Percentiles rank a stretch among this genome's conserved stretches.
Evolutionary conservation across 2,329 filamentous ascomycete species (phyloP).

Genomic region (Rhinocladiella mackenziei): DNA sequence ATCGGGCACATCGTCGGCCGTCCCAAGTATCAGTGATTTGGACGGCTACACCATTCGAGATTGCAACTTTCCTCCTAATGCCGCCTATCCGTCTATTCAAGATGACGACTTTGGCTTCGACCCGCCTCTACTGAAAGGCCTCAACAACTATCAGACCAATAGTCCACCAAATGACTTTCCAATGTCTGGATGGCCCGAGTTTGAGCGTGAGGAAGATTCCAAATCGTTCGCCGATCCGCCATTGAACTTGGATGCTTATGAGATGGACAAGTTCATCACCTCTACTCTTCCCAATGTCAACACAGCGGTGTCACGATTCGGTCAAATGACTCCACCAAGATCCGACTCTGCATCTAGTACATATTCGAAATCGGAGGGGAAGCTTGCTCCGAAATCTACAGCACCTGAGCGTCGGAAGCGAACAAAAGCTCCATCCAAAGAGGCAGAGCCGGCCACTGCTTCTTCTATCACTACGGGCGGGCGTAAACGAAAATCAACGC

Average conservation of each 20-base stretch:
- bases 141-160: slow-evolving; percentile 24
- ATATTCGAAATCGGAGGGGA: slow-evolving; percentile 15
- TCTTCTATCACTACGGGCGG: slow-evolving; percentile 9
- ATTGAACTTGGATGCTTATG: slow-evolving; percentile 15
- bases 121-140: slow-evolving; percentile 18
- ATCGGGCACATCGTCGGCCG: slow-evolving; percentile 18
- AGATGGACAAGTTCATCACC: slow-evolving; percentile 24
- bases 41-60: slow-evolving; percentile 26
- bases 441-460: slow-evolving; percentile 4
- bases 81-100: slow-evolving; percentile 9
- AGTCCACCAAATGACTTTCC: slow-evolving; percentile 25
- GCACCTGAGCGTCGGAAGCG: slow-evolving; percentile 19
- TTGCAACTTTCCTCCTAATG: slow-evolving; percentile 16
- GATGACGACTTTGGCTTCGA: slow-evolving; percentile 30
- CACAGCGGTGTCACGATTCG: slow-evolving; percentile 25
- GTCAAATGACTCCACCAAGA: slow-evolving; percentile 28
- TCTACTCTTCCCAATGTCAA: slow-evolving; percentile 19
- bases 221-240: slow-evolving; percentile 12
- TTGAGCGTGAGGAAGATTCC: slow-evolving; percentile 24
- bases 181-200: slow-evolving; percentile 23
- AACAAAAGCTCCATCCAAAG: slow-evolving; percentile 18
- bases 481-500: slow-evolving; percentile 26
- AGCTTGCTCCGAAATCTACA: slow-evolving; percentile 18
- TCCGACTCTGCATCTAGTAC: slow-evolving; percentile 25
- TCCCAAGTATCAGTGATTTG: slow-evolving; percentile 25